Base-by-base conservation (phyloP, 441 rosid species). In the Gossypium gossypioides region DNA sequence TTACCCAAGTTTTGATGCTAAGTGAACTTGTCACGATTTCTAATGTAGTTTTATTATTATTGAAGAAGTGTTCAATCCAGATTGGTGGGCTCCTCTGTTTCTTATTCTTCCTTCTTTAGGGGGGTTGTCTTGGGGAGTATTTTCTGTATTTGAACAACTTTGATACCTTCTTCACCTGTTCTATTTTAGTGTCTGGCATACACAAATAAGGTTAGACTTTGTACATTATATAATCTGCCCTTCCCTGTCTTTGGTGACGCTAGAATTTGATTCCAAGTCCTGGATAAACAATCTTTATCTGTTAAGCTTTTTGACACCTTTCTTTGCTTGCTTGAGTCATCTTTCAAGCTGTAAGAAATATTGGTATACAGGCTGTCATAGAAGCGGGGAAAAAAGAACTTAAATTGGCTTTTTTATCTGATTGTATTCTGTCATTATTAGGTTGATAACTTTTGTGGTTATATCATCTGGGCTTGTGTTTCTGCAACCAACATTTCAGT, bases 401-500 rank as follows among this genome's bases (percentile, higher is more conserved):
- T 10, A 59, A 40, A 48, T 8, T n/a, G 12, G 22, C 3, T 25
- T 71, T 63, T 42, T 59, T 52, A 5, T 56, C 44, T 16, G 18
- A 8, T 65, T 55, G 27, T 6, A 12, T 18, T 63, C 44, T 34
- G 34, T 55, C n/a, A 60, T 34, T 55, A 13, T 12, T 54, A 69
- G 15, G 52, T 18, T n/a, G 9, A 68, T 63, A 46, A 62, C 65
- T 55, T 69, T 68, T 64, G 46, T 67, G 19, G 3, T 13, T 50
- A 37, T 67, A 40, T 40, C 52, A 46, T n/a, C 70, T n/a, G n/a
- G 58, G 22, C 24, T 29, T 13, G 6, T 63, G 21, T 71, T 68
- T 60, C 19, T 59, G 74, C 56, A 34, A 71, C 72, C 68, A 68
- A 69, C 42, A 15, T 69, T 18, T 65, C 32, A 27, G 15, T 68